Conservation (phyloP, 306 rosid species). For the Quillaja saponaria region DNA sequence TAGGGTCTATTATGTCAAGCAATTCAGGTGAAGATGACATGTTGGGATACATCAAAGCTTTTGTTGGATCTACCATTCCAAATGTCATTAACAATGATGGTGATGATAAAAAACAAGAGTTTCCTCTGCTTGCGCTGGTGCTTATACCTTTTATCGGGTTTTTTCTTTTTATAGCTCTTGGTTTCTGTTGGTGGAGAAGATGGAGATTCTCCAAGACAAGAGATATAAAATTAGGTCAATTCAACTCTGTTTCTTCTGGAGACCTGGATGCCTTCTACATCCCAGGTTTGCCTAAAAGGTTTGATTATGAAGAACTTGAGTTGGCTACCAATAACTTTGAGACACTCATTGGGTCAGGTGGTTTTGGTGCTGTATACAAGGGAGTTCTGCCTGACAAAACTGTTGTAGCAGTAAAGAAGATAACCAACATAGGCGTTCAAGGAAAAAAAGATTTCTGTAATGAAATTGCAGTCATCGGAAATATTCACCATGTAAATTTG, state of each 20-base stretch:
- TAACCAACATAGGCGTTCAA: conserved; percentile 67
- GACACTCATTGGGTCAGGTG: conserved; percentile 82
- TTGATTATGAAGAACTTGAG: conserved; percentile 68
- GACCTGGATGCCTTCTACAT: conserved; percentile 70
- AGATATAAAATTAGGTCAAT: conserved; percentile 49
- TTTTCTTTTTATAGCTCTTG: conserved; percentile 43
- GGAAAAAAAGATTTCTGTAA: conserved; percentile 90
- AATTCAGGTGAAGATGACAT: conserved; percentile 28
- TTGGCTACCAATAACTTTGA: conserved; percentile 72
- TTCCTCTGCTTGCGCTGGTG: conserved; percentile 66
- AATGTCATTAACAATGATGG: not conserved
- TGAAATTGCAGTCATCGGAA: conserved; percentile 89
- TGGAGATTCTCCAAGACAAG: conserved; percentile 28
- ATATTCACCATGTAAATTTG: conserved; percentile 77
- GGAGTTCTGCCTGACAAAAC: conserved; percentile 69
- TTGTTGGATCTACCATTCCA: conserved; percentile 24
- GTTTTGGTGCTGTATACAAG: conserved; percentile 81
- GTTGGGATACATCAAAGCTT: conserved; percentile 62
- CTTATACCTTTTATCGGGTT: conserved; percentile 58
- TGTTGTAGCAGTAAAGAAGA: conserved; percentile 85
- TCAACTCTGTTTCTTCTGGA: conserved; percentile 48
- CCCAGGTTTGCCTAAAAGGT: conserved; percentile 89
- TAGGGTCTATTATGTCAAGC: conserved; percentile 62
- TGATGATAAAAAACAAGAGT: conserved; percentile 18
- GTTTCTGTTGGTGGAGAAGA: conserved; percentile 63